Conservation (phyloP, 306 rosid species). For the Quercus gilva region DNA sequence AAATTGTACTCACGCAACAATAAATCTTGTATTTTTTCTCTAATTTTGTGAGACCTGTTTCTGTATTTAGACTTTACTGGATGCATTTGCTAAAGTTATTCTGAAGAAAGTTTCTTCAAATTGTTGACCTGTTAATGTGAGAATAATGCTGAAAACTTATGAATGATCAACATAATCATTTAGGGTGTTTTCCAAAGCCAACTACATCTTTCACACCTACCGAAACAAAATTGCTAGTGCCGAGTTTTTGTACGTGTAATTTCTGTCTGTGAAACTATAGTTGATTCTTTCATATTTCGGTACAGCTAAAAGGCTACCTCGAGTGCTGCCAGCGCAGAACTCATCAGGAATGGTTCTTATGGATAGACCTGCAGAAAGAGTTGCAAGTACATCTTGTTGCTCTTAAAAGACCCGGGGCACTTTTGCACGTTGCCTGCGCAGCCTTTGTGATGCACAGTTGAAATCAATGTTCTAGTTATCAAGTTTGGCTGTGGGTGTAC, state of each 20-base stretch:
- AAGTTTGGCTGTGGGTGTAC: conserved; percentile 21
- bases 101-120: neutral
- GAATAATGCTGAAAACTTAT: neutral
- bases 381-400: conserved; percentile 48
- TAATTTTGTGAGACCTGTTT: neutral
- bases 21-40: neutral
- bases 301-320: conserved; percentile 52
- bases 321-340: conserved; percentile 53
- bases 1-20: neutral
- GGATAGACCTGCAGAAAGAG: conserved; percentile 57
- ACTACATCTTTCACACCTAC: neutral
- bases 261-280: neutral
- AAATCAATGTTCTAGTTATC: conserved; percentile 13
- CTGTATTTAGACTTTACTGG: neutral
- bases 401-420: conserved; percentile 22
- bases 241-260: neutral
- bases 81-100: neutral
- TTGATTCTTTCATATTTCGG: neutral
- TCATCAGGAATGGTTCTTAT: conserved; percentile 54
- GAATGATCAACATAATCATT: neutral
- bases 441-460: conserved; percentile 4
- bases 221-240: neutral
- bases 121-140: neutral
- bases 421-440: neutral
- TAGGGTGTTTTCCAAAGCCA: neutral